phyloP scores from a whole-genome alignment of 768 basidiomycete genomes.

The Amanita rubescens region DNA sequence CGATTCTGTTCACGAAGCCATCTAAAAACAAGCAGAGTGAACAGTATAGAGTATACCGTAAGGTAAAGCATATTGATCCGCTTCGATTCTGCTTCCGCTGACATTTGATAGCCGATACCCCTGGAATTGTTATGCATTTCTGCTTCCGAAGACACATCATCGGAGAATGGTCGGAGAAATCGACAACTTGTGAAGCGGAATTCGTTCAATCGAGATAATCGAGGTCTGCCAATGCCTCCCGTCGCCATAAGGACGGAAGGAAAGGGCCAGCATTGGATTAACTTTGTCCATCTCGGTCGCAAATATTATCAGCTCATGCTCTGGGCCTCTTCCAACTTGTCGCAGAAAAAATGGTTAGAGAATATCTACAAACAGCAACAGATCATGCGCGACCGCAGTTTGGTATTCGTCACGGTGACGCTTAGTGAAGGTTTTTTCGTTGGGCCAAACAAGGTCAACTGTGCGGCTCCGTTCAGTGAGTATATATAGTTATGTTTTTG shows the following conservation, averaged over 20 bases:
- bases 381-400: slow-evolving; percentile 71
- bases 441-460: slow-evolving; percentile 83
- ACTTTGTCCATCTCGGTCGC: slow-evolving; percentile 88
- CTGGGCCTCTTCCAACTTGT: slow-evolving; percentile 81
- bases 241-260: slow-evolving; percentile 48
- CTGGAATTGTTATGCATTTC: slow-evolving; percentile 85
- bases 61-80: slow-evolving; percentile 50
- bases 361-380: slow-evolving; percentile 87
- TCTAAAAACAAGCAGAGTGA: slow-evolving; percentile 85
- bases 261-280: slow-evolving; percentile 88
- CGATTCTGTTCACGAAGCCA: slow-evolving; percentile 83
- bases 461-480: slow-evolving; percentile 84
- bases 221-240: slow-evolving; percentile 34
- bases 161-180: slow-evolving; percentile 25
- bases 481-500: slow-evolving; percentile 19
- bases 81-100: not conserved
- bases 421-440: slow-evolving; percentile 87
- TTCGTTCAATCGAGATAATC: slow-evolving; percentile 32
- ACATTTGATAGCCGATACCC: slow-evolving; percentile 73
- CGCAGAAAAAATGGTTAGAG: slow-evolving; percentile 93
- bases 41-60: slow-evolving; percentile 87
- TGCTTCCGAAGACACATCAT: slow-evolving; percentile 57
- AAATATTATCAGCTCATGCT: slow-evolving; percentile 89
- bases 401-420: slow-evolving; percentile 77
- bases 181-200: slow-evolving; percentile 39